Evolutionary conservation across 148 eudicot genomes (phyloP), one percentile per base, ranked within the genome.

Genomic region (Chenopodium album): DNA sequence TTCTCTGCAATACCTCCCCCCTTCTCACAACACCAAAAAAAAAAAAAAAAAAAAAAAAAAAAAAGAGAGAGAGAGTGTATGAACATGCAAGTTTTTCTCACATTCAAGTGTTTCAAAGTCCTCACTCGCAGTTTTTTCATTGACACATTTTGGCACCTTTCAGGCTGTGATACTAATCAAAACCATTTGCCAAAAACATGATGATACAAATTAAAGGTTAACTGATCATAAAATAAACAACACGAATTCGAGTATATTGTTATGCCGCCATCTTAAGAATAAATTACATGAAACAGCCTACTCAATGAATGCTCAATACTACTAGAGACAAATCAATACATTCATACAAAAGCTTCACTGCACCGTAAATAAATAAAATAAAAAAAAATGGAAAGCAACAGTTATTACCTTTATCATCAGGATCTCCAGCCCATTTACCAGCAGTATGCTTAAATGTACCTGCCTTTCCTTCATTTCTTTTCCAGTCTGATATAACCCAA

Each of bases 401-500:
- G 44, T 20, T 13, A 46, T 14, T 82, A 94, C 98, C 98, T 92
- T 87, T 92, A 75, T 94, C 98, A 88, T 94, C 95, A 82, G 94
- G 98, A 89, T 94, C 98, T 69, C 89, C 95, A 73, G 92, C 78
- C 98, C 98, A 94, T 71, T 87, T 93, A 26, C 98, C 98, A 22
- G 97, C 90, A 3, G 97, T 83, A 85, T 94, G 94, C 91, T 94
- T 94, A 76, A 92, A 94, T 5, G 86, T 79, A 54, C 98, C 98
- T 0, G 98, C 98, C 85, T 93, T 94, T 37, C 97, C 97, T 82
- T 94, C 98, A 71, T 83, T 86, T 78, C 92, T 94, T 78, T 93
- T 94, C 98, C 98, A 94, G 80, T 94, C 98, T 4, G 98, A 94
- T 76, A 80, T 76, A 28, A 94, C 95, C 98, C 98, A 94, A 37